A percentile compares a stretch with the other conserved stretches of the same genome.
phyloP scores from a whole-genome alignment of 768 basidiomycete genomes.

The Hericium alpestre region DNA sequence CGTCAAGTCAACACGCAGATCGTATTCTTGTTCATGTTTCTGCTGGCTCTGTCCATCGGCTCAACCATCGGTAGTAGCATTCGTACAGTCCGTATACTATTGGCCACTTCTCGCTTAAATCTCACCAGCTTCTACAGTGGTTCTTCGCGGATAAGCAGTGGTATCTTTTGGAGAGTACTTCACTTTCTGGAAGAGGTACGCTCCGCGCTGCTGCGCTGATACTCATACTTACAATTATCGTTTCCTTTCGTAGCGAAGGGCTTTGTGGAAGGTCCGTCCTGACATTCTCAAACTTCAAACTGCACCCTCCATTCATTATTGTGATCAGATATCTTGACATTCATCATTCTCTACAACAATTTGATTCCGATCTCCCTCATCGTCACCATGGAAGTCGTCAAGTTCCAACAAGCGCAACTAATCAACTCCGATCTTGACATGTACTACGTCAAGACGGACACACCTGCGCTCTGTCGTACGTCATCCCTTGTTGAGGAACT shows the following conservation, averaged over 20 bases:
- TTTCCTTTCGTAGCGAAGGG: slow-evolving; percentile 40
- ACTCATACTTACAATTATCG: slow-evolving; percentile 1
- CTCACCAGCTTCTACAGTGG: slow-evolving; percentile 40
- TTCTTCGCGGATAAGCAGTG: slow-evolving; percentile 80
- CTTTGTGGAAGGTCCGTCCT: slow-evolving; percentile 68
- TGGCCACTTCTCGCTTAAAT: background rate
- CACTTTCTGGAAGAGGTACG: slow-evolving; percentile 53
- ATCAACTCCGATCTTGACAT: slow-evolving; percentile 98
- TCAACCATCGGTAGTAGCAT: slow-evolving; percentile 91
- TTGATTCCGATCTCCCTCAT: slow-evolving; percentile 98
- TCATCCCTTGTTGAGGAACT: slow-evolving; percentile 97
- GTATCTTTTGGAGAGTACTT: slow-evolving; percentile 67
- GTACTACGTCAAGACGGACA: slow-evolving; percentile 93
- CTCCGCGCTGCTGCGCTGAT: background rate
- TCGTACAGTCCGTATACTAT: slow-evolving; percentile 41
- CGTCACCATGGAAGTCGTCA: slow-evolving; percentile 99
- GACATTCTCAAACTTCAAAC: too few species aligned
- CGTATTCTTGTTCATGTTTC: slow-evolving; percentile 82
- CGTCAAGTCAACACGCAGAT: slow-evolving; percentile 94
- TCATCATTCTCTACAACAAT: slow-evolving; percentile 98
- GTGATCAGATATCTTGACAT: slow-evolving; percentile 80
- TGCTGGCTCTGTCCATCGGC: slow-evolving; percentile 80
- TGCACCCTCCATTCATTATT: background rate
- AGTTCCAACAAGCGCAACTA: slow-evolving; percentile 92
- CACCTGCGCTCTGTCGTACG: slow-evolving; percentile 94